A percentile compares a stretch with the other conserved stretches of the same genome.
Evolutionary conservation across 495 filamentous ascomycete species (phyloP).

Genomic region (Letharia lupina): DNA sequence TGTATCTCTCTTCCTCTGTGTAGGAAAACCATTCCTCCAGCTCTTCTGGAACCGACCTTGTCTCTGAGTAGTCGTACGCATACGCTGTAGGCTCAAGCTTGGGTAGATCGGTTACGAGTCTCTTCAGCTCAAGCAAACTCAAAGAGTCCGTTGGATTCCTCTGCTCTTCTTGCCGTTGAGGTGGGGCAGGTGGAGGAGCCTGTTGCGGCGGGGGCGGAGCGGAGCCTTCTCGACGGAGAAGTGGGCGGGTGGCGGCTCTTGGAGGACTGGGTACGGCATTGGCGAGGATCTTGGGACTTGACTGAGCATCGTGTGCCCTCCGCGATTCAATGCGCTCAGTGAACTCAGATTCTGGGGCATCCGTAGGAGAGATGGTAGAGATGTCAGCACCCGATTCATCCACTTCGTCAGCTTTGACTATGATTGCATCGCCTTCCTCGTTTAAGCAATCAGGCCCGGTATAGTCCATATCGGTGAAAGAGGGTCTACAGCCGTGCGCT

Average conservation of each 20-base stretch:
- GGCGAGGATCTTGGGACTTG: slow-evolving; percentile 22
- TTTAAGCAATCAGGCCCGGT: neutral
- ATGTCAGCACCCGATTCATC: slow-evolving; percentile 49
- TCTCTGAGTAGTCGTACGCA: slow-evolving; percentile 84
- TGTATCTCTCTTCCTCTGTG: slow-evolving; percentile 61
- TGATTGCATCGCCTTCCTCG: slow-evolving; percentile 26
- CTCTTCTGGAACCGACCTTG: slow-evolving; percentile 72
- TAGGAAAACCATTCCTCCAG: slow-evolving; percentile 97
- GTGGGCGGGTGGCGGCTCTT: slow-evolving; percentile 37
- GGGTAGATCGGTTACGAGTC: slow-evolving; percentile 74
- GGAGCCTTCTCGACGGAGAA: slow-evolving; percentile 46
- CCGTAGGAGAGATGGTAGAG: slow-evolving; percentile 33
- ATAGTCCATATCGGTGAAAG: slow-evolving; percentile 8
- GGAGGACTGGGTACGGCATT: slow-evolving; percentile 25
- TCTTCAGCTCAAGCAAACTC: slow-evolving; percentile 70
- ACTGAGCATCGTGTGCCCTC: slow-evolving; percentile 27
- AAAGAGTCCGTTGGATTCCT: slow-evolving; percentile 61
- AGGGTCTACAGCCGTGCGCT: neutral
- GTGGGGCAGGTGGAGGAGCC: slow-evolving; percentile 51
- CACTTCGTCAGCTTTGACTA: slow-evolving; percentile 48
- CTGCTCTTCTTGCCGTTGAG: slow-evolving; percentile 38
- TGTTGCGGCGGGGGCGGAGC: slow-evolving; percentile 47
- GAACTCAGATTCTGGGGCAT: slow-evolving; percentile 43
- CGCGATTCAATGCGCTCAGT: slow-evolving; percentile 38
- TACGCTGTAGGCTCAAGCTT: slow-evolving; percentile 75